phyloP scores from a whole-genome alignment of 495 filamentous ascomycete genomes.

The Tetracladium setigerum region DNA sequence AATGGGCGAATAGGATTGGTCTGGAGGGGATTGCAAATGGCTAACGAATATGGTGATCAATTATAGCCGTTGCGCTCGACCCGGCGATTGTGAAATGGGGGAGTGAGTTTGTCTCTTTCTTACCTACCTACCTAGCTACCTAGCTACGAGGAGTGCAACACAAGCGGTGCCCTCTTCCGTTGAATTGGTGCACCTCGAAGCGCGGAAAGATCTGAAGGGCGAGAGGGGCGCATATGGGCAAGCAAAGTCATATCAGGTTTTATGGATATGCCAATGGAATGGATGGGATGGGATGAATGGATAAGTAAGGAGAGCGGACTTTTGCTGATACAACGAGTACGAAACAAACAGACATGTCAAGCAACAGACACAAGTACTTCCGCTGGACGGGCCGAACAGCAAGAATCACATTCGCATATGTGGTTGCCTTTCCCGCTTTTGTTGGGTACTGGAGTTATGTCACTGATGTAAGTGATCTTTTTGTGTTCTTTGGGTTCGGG shows the following conservation, averaged over 20 bases:
- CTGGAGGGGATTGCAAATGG: too few species aligned
- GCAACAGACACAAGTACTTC: slow-evolving; percentile 92
- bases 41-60: background rate
- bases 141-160: too few species aligned
- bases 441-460: slow-evolving; percentile 63
- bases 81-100: slow-evolving; percentile 71
- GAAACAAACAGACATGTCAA: slow-evolving; percentile 69
- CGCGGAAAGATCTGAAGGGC: too few species aligned
- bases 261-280: too few species aligned
- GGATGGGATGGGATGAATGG: background rate
- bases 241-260: too few species aligned
- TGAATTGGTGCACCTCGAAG: too few species aligned
- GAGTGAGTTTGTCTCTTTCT: slow-evolving; percentile 44
- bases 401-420: slow-evolving; percentile 67
- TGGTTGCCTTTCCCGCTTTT: slow-evolving; percentile 57
- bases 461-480: slow-evolving; percentile 61
- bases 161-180: too few species aligned
- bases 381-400: slow-evolving; percentile 81
- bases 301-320: slow-evolving; percentile 9
- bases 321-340: slow-evolving; percentile 6
- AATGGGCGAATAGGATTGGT: too few species aligned
- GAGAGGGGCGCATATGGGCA: too few species aligned
- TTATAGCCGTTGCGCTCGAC: slow-evolving; percentile 55
- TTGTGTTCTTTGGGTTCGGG: background rate
- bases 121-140: slow-evolving; percentile 4